phyloP scores from a whole-genome alignment of 768 basidiomycete species.

The Russula griseocarnosa region DNA sequence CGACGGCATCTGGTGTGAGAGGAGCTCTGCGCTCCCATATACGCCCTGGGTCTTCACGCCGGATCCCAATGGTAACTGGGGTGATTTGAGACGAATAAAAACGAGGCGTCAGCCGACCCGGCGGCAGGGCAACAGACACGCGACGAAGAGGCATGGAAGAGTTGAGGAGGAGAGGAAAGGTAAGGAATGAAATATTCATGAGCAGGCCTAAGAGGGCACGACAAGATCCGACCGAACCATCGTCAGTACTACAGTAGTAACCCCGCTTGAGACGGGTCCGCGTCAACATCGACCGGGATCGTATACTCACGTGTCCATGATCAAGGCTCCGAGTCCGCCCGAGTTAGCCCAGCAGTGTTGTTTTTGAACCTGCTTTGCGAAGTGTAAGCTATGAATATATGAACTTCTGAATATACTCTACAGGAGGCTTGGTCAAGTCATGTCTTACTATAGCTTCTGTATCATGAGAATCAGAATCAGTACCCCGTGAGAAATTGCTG shows the following conservation, averaged over 20 bases:
- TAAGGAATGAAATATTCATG: neutral
- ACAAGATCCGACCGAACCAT: conserved; percentile 2
- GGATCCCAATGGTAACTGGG: conserved; percentile 48
- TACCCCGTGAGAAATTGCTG: too few species aligned
- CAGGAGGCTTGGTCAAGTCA: too few species aligned
- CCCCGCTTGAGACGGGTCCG: neutral
- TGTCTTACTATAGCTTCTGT: too few species aligned
- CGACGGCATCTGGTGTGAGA: conserved; percentile 71
- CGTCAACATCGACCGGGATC: neutral
- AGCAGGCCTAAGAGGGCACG: neutral
- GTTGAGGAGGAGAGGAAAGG: neutral
- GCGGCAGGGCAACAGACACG: conserved; percentile 10
- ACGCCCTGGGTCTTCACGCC: conserved; percentile 73
- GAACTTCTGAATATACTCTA: too few species aligned
- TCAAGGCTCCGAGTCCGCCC: neutral
- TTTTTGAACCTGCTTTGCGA: too few species aligned
- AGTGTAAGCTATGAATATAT: too few species aligned
- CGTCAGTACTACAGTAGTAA: neutral
- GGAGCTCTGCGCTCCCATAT: conserved; percentile 88
- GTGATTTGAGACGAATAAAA: conserved; percentile 8
- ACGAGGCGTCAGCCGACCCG: neutral
- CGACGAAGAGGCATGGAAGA: conserved; percentile 23
- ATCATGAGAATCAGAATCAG: too few species aligned
- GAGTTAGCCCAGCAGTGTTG: too few species aligned
- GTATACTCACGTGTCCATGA: neutral